Percentiles rank a stretch among this genome's conserved stretches.
phyloP scores from a whole-genome alignment of 1,284 basidiomycete genomes.

The Malassezia psittaci region DNA sequence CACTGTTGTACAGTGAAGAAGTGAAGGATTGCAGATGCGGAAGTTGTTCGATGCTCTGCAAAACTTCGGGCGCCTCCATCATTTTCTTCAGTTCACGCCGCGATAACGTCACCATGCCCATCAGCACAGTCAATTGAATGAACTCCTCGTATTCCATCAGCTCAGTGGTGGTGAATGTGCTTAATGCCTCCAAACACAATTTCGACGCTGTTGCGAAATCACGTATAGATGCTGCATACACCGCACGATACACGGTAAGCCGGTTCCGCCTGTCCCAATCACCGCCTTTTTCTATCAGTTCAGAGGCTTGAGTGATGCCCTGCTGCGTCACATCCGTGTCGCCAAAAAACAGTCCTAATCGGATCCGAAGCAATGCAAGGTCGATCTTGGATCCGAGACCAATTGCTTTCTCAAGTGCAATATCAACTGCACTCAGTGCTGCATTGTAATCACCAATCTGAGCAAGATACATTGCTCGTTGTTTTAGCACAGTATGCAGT shows the following conservation, averaged over 20 bases:
- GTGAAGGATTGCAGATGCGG: constrained; percentile 52
- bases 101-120: constrained; percentile 65
- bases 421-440: constrained; percentile 63
- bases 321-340: constrained; percentile 66
- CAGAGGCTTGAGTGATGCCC: constrained; percentile 70
- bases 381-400: constrained; percentile 89
- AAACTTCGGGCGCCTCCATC: constrained; percentile 54
- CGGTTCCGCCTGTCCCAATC: constrained; percentile 96
- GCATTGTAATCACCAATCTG: constrained; percentile 76
- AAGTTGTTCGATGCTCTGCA: constrained; percentile 50
- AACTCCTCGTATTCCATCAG: constrained; percentile 83
- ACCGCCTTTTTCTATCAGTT: constrained; percentile 83
- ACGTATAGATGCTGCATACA: constrained; percentile 75
- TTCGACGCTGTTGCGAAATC: constrained; percentile 54
- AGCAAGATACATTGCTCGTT: constrained; percentile 76
- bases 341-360: constrained; percentile 83
- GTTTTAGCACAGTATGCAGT: constrained; percentile 73
- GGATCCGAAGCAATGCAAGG: constrained; percentile 73
- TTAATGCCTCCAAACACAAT: constrained; percentile 77
- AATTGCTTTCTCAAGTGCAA: constrained; percentile 81
- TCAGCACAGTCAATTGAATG: constrained; percentile 72
- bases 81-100: constrained; percentile 80
- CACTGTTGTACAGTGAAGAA: constrained; percentile 70
- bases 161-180: constrained; percentile 88
- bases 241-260: constrained; percentile 85